Evolutionary conservation across 2,329 filamentous ascomycete species (phyloP).

Genomic region (Waltergamsia citrina): DNA sequence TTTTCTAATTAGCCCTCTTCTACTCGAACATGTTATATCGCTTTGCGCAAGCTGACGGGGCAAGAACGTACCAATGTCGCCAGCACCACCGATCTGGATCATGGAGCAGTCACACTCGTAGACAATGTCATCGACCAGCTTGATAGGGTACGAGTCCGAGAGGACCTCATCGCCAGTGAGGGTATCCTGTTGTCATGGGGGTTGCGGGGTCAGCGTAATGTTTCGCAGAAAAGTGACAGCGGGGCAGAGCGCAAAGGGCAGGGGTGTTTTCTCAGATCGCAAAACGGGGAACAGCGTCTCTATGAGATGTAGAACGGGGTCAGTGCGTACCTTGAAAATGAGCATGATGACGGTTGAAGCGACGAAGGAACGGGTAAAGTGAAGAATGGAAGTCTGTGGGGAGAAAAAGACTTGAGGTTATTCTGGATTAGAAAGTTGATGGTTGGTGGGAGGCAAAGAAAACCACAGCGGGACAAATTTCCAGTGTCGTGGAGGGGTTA

Average conservation of each 20-base stretch:
- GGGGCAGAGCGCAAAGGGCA: not conserved
- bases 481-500: slow-evolving; percentile 11
- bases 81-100: slow-evolving; percentile 70
- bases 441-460: slow-evolving; percentile 10
- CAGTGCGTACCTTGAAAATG: slow-evolving; percentile 54
- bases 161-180: slow-evolving; percentile 89
- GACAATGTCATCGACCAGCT: slow-evolving; percentile 67
- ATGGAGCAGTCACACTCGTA: slow-evolving; percentile 91
- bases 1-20: not conserved
- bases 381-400: slow-evolving; percentile 1
- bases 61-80: slow-evolving; percentile 57
- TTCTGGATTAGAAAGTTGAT: slow-evolving; percentile 1
- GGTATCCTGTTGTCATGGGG: slow-evolving; percentile 75
- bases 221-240: slow-evolving; percentile 2
- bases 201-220: slow-evolving; percentile 16
- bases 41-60: not conserved
- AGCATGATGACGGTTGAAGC: slow-evolving; percentile 52
- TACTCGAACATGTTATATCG: not conserved
- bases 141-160: slow-evolving; percentile 86
- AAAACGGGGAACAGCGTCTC: no score
- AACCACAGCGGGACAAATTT: slow-evolving; percentile 8
- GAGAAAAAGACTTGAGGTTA: not conserved
- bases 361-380: slow-evolving; percentile 1
- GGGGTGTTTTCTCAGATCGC: no score
- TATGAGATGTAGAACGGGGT: not conserved